Base-by-base conservation (phyloP, 305 asterid species). In the Salvia sclarea region DNA sequence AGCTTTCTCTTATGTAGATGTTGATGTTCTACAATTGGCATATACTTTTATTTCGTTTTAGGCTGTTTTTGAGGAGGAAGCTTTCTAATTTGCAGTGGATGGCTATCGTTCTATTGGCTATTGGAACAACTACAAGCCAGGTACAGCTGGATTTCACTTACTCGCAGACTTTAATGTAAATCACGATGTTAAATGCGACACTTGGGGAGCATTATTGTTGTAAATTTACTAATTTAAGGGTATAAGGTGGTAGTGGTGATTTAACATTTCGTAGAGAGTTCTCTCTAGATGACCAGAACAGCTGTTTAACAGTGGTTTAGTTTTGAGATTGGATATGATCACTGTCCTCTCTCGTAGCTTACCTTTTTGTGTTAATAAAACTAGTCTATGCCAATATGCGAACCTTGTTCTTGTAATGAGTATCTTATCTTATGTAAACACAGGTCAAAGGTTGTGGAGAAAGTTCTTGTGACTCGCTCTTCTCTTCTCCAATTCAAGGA, bases 111-210 rank as follows among this genome's bases (percentile, higher is more conserved):
- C 82, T 93, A 62, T 81, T 93, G 83, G 95, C 98, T 79, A 84
- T 90, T 70, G 97, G 97, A 79, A 91, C 99, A 37, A 94, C 99
- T 78, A 94, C 96, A 20, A 94, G 99, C 77, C 97, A 94, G 97
- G 97, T 94, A 75, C 76, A 53, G 31, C 48, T 70, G 55, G 48
- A 73, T 72, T 54, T 76, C 22, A 8, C 57, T 44, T 41, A 24
- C 79, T 66, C 52, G 50, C 52, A 30, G 55, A 66, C 52, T 61
- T 67, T 25, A 53, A n/a, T 70, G 55, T 61, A 68, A 60, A 8
- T 8, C 9, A 70, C 70, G 47, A 41, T 57, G n/a, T 22, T 49
- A 54, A 22, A 14, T 66, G 56, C 18, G 72, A 68, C 45, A 47
- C 45, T 14, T 40, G 7, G 33, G 68, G 37, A 56, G 44, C 28